Conservation (phyloP, 306 rosid species). For the Oemleria cerasiformis region DNA sequence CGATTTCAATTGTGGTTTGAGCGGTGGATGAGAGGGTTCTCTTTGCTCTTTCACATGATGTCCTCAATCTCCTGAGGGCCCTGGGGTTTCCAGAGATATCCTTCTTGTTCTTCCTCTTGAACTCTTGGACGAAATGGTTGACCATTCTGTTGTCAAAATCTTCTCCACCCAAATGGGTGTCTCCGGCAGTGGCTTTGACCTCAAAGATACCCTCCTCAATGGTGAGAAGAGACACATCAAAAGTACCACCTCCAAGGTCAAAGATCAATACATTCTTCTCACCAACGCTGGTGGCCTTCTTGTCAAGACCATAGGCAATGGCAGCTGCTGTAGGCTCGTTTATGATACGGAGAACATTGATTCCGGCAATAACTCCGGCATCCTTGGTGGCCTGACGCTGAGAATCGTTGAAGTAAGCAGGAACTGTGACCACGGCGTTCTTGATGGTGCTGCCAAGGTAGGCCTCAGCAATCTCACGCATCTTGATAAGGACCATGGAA, state of each 20-base stretch:
- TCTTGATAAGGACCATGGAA: constrained; percentile 62
- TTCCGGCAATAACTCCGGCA: constrained; percentile 70
- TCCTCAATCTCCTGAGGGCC: constrained; percentile 69
- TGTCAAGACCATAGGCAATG: constrained; percentile 73
- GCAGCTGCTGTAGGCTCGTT: constrained; percentile 74
- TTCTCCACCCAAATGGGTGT: constrained; percentile 71
- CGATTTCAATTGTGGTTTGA: constrained; percentile 67
- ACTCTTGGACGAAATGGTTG: constrained; percentile 66
- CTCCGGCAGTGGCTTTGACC: constrained; percentile 75
- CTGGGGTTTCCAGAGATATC: constrained; percentile 73
- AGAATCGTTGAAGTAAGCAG: constrained; percentile 66
- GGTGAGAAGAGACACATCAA: constrained; percentile 66
- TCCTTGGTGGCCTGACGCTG: constrained; percentile 78
- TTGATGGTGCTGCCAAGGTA: constrained; percentile 53
- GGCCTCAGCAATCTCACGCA: constrained; percentile 77
- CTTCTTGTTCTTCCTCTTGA: constrained; percentile 68
- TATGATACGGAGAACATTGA: constrained; percentile 59
- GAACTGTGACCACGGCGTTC: constrained; percentile 68
- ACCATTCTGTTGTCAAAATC: constrained; percentile 72
- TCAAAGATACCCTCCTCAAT: constrained; percentile 77
- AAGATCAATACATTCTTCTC: constrained; percentile 69
- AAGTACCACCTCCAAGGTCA: constrained; percentile 74
- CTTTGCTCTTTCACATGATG: constrained; percentile 62
- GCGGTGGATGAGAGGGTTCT: constrained; percentile 64
- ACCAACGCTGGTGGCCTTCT: constrained; percentile 70